These are phyloP conservation scores for Kwoniella newhampshirensis DNA, from an alignment of 768 basidiomycete species.

Conservation along the genomic window DNA sequence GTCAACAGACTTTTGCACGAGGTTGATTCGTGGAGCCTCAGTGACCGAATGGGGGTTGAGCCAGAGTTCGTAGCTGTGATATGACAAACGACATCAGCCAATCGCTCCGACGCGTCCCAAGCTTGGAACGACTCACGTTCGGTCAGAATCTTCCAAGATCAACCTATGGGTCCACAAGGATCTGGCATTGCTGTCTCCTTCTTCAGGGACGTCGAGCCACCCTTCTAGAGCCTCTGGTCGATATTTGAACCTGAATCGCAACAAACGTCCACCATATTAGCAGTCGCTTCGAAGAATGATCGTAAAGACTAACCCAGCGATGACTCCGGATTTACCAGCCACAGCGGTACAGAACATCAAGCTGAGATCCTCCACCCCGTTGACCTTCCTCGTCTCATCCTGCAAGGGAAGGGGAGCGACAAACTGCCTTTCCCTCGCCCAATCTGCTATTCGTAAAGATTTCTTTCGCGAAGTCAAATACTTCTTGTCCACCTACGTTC, in stretches of 20 bases:
- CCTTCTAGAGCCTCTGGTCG: conserved; percentile 9
- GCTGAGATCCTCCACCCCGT: not conserved
- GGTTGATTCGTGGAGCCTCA: not conserved
- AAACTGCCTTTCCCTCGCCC: conserved; percentile 12
- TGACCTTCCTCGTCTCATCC: not conserved
- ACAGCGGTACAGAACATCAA: conserved; percentile 6
- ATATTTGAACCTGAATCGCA: conserved; percentile 13
- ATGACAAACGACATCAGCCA: not conserved
- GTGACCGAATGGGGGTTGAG: not conserved
- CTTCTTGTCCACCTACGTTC: conserved; percentile 13
- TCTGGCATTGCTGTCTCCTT: not conserved
- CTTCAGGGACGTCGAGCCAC: conserved; percentile 10
- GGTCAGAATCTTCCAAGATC: not conserved
- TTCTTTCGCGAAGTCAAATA: conserved; percentile 8
- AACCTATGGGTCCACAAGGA: conserved; percentile 1
- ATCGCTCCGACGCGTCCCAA: not conserved
- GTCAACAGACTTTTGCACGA: not conserved
- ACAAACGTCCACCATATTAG: not conserved
- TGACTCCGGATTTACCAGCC: not conserved
- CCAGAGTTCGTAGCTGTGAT: conserved; percentile 1
- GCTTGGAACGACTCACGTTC: not conserved
- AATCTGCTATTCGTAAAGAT: conserved; percentile 16
- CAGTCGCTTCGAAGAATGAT: too few species aligned
- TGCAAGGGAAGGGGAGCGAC: not conserved
- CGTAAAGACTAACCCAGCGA: not conserved